These are phyloP conservation scores for Sequoia sempervirens DNA, from an alignment of 75 land plant species.

Conservation along the genomic window DNA sequence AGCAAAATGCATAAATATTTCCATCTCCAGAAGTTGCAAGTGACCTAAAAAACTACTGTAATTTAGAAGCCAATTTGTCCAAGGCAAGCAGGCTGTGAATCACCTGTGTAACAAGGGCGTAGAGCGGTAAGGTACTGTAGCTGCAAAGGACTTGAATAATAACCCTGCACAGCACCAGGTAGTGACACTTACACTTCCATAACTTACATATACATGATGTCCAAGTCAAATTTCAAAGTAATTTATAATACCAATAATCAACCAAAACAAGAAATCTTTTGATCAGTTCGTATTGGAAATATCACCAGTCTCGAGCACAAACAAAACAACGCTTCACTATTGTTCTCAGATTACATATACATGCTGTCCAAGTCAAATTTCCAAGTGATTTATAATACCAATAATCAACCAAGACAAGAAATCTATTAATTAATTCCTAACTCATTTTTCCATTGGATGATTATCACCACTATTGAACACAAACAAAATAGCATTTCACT, in stretches of 20 bases:
- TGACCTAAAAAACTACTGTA: not conserved
- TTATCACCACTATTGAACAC: too few relatives aligned
- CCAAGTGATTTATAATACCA: not conserved
- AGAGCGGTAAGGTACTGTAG: slow-evolving; percentile 72
- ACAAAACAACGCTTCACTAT: too few relatives aligned
- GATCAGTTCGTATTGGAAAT: too few relatives aligned
- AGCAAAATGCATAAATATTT: not conserved
- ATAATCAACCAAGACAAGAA: too few relatives aligned
- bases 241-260: too few relatives aligned
- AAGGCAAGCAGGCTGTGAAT: not conserved
- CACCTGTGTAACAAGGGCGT: slow-evolving; percentile 78
- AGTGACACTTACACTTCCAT: not conserved
- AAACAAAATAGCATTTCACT: too few relatives aligned
- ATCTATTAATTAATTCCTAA: too few relatives aligned
- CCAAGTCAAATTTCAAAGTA: not conserved
- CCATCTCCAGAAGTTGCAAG: not conserved
- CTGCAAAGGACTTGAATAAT: slow-evolving; percentile 66
- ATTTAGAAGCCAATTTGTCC: not conserved
- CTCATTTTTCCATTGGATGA: too few relatives aligned
- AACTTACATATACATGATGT: not conserved
- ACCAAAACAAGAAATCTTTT: too few relatives aligned
- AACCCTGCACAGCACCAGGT: slow-evolving; percentile 32
- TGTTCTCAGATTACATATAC: not conserved
- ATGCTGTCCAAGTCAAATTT: not conserved
- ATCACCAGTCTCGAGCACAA: too few relatives aligned